Conservation (phyloP, 371 early-diverging fungal species). For the Mucor mucedo region DNA sequence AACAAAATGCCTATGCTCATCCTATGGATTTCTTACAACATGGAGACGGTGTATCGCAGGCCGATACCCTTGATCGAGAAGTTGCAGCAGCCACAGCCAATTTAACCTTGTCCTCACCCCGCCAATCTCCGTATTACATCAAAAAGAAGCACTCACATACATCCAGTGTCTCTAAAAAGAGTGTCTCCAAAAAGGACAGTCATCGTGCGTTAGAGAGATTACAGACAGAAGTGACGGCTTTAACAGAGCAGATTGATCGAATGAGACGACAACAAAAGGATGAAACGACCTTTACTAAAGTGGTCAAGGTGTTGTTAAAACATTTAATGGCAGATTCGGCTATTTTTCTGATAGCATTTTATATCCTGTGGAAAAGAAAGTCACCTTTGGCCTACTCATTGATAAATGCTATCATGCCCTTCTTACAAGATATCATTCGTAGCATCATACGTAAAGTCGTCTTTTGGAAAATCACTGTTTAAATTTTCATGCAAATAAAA, state of each 20-base stretch:
- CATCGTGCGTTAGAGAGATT: slow-evolving; percentile 46
- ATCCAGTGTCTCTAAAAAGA: background rate
- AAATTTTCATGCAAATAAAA: slow-evolving; percentile 1
- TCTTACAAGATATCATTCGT: slow-evolving; percentile 26
- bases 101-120: slow-evolving; percentile 27
- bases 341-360: slow-evolving; percentile 36
- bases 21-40: slow-evolving; percentile 31
- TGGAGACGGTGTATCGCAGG: slow-evolving; percentile 35
- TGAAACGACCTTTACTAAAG: slow-evolving; percentile 30
- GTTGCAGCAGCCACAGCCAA: slow-evolving; percentile 45
- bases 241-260: slow-evolving; percentile 55
- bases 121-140: slow-evolving; percentile 28
- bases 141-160: slow-evolving; percentile 12
- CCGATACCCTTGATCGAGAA: slow-evolving; percentile 49
- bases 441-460: slow-evolving; percentile 32
- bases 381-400: slow-evolving; percentile 49
- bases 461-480: slow-evolving; percentile 50
- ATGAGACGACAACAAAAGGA: slow-evolving; percentile 28
- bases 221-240: slow-evolving; percentile 55
- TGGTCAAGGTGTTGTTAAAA: slow-evolving; percentile 33
- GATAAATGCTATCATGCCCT: slow-evolving; percentile 35
- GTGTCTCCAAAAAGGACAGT: background rate
- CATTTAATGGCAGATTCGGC: slow-evolving; percentile 42
- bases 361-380: slow-evolving; percentile 36
- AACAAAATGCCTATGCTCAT: slow-evolving; percentile 25